Conservation (phyloP, 176 grass and related monocot genomes). For the Phoenix roebelenii region DNA sequence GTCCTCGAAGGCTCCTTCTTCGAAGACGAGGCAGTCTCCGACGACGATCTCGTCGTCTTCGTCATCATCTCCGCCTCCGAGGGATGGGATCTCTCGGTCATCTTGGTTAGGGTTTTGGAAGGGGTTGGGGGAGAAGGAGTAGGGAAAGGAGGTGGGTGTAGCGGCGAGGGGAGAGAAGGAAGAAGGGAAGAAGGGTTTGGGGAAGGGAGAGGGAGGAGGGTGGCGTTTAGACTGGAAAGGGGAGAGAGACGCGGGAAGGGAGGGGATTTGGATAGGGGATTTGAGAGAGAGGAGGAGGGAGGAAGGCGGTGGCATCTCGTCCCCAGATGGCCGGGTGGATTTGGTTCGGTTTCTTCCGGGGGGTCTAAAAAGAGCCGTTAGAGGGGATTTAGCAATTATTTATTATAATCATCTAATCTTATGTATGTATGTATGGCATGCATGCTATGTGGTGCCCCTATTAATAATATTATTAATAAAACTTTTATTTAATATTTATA, state of each 20-base stretch:
- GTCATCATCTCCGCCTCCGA: constrained; percentile 2
- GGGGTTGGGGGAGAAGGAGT: constrained; percentile 4
- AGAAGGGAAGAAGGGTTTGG: neutral
- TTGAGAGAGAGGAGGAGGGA: constrained; percentile 25
- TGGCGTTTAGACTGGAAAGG: neutral
- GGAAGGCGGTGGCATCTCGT: too few species aligned
- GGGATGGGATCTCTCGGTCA: too few species aligned
- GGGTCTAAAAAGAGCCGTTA: too few species aligned
- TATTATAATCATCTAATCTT: too few species aligned
- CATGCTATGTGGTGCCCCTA: too few species aligned
- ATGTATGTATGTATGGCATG: too few species aligned
- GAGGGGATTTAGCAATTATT: too few species aligned
- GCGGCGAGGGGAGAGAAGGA: constrained; percentile 14
- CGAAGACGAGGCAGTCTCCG: constrained; percentile 92
- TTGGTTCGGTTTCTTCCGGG: too few species aligned
- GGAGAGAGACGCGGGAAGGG: constrained; percentile 16
- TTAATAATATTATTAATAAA: too few species aligned
- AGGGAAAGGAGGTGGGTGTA: constrained; percentile 7
- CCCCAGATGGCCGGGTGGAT: too few species aligned
- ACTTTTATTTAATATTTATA: too few species aligned
- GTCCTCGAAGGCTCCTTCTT: constrained; percentile 80
- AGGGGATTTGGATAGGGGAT: neutral
- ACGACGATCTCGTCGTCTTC: constrained; percentile 55
- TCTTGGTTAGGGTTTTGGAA: constrained; percentile 13
- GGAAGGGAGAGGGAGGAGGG: constrained; percentile 1